Evolutionary conservation across 2,329 filamentous ascomycete species (phyloP).

Genomic region (Neurospora sp.): DNA sequence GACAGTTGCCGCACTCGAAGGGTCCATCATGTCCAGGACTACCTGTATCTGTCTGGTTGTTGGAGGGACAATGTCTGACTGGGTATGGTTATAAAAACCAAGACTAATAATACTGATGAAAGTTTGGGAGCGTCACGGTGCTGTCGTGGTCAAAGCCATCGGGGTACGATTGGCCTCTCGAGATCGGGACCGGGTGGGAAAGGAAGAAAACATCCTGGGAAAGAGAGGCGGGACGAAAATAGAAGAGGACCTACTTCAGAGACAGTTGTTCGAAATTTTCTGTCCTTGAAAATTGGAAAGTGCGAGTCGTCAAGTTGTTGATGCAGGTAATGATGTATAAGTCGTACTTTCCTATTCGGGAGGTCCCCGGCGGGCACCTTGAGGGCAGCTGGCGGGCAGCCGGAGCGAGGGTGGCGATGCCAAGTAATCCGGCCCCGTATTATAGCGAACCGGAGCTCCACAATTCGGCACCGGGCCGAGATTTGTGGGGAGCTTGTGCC

Average conservation of each 20-base stretch:
- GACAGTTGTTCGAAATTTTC: neutral
- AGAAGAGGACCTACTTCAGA: neutral
- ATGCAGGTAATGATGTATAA: neutral
- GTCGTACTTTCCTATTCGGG: neutral
- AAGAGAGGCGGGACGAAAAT: neutral
- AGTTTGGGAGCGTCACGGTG: neutral
- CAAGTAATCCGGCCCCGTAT: neutral
- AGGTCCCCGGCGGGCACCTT: neutral
- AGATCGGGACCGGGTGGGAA: neutral
- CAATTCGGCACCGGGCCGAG: neutral
- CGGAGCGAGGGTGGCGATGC: neutral
- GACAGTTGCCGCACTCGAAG: neutral
- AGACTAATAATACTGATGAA: neutral
- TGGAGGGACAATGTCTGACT: neutral
- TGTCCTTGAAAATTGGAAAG: neutral
- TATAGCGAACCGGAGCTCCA: neutral
- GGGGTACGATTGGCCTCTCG: neutral
- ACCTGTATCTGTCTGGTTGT: neutral
- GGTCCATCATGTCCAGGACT: neutral
- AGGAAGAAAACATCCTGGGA: neutral
- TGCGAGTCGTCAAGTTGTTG: neutral
- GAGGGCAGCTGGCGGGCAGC: neutral
- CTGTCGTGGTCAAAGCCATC: neutral
- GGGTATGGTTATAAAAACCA: neutral
- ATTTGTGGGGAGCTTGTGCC: neutral